Base-by-base conservation (phyloP, 176 grass and related monocot genomes). In the Carex pumila region DNA sequence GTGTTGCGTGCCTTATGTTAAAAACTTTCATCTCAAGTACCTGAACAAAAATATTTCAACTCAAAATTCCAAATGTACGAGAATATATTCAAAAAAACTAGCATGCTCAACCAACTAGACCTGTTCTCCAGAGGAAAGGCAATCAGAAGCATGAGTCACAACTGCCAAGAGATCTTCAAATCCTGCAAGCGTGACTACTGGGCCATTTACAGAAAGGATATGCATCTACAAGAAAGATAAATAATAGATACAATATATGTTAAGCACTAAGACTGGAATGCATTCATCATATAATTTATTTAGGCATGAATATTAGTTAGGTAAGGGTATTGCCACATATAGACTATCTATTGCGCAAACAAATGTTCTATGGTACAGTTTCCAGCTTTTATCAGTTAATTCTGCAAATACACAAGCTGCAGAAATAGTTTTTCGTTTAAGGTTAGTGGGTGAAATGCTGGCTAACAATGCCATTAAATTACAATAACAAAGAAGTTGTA, bases 91-190 rank as follows among this genome's bases (percentile, higher is more conserved):
- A 81, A 61, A 21, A 19, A 6, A 43, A 8, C 57, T 50, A 25
- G 22, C 37, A 47, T 39, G 58, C 17, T 6, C 6, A 69, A 43
- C 25, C 15, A 56, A 64, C 50, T 30, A 63, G 53, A 98, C 95
- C 92, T 98, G 95, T 82, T 93, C 95, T 84, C 95, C 95, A 61
- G 95, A 98, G 57, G 92, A 84, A 41, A 94, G 92, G 83, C 95
- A 93, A 78, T 91, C 91, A 64, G 95, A 98, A 91, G 91, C 87
- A 93, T 98, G 95, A 41, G 89, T 89, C 43, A 98, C 91, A 84
- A 98, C 79, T 64, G 95, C 92, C 80, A 98, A 86, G 66, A 85
- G 84, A 82, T 98, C 88, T 80, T 80, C 60, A 61, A 91, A 89
- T 80, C 95, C 95, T 37, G 86, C 91, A 65, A 84, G 88, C 32